Base-by-base conservation (phyloP, 2,329 filamentous ascomycete genomes). In the Ceratocystis albifundus region DNA sequence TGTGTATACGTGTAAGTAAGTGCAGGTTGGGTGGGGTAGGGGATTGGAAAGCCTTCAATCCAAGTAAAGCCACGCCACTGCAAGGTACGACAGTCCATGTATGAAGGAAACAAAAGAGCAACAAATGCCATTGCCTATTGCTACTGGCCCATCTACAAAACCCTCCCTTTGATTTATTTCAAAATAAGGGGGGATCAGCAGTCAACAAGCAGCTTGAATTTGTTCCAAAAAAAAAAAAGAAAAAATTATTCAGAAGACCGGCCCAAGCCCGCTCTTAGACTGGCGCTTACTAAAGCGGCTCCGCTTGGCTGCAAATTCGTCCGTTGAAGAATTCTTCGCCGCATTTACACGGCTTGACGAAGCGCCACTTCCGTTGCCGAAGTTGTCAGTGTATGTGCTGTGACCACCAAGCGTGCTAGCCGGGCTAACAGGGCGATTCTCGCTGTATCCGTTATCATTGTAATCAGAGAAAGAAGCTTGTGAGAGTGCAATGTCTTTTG, bases 191-290 rank as follows among this genome's bases (percentile, higher is more conserved):
- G 36, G 36, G 4, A 41, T 41, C 4, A 41, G 36, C 36, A 41
- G 36, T 41, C 36, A 41, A 41, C 36, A 41, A 41, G 36, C 10
- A 41, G 36, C 2, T 41, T 10, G 36, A 12, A 41, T 15, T 41
- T 12, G 10, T 10, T 3, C 36, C 36, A 10, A 10, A 41, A 68
- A 69, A 67, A 48, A 22, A 36, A 22, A 66, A 32, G 67, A 69
- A 70, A 71, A 72, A 61, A 22, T 17, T 50, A 36, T 57, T 17
- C 32, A 96, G 74, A 96, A 96, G 63, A 90, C 88, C 62, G 92
- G 88, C 32, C 90, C 90, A 62, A 96, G 82, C n/a, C 93, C 92
- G 74, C 90, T 96, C 77, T 95, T 96, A 17, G 89, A 95, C 76
- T 96, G 90, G 71, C 93, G 82, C 77, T 94, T 94, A 77, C 91